Percentiles rank a stretch among this genome's conserved stretches.
These are phyloP conservation scores for Acanthamoeba triangularis DNA, from an alignment of 208 protist species.

Conservation along the genomic window DNA sequence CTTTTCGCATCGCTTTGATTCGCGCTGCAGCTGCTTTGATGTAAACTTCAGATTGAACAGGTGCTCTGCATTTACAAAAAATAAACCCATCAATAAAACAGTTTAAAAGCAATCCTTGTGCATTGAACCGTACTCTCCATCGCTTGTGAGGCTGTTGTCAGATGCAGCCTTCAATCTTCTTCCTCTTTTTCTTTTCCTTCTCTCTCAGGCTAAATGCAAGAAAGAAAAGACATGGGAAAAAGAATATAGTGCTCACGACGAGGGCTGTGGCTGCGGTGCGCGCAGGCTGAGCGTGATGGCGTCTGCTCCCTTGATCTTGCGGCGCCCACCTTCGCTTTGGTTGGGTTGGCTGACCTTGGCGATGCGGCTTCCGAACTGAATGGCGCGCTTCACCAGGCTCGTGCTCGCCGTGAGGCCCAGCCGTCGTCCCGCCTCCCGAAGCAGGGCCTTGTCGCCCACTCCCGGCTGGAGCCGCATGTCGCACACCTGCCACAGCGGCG, in stretches of 20 bases:
- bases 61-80: constrained; percentile 80
- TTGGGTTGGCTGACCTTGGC: constrained; percentile 50
- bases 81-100: neutral
- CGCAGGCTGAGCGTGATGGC: constrained; percentile 1
- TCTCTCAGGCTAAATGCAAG: neutral
- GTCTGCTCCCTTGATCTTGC: constrained; percentile 45
- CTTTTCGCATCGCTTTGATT: constrained; percentile 95
- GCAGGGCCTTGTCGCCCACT: constrained; percentile 40
- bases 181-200: neutral
- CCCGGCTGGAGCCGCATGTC: constrained; percentile 44
- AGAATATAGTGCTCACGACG: neutral
- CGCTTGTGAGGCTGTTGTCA: too few species aligned
- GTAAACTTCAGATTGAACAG: constrained; percentile 98
- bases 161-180: too few species aligned
- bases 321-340: neutral
- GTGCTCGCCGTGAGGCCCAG: constrained; percentile 60
- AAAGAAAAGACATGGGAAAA: neutral
- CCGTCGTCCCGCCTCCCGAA: constrained; percentile 33
- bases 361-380: constrained; percentile 68
- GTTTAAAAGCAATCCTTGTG: too few species aligned
- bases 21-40: constrained; percentile 96
- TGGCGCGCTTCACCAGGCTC: constrained; percentile 41
- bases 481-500: constrained; percentile 53
- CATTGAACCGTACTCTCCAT: neutral
- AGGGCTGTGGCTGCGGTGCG: neutral